These are phyloP conservation scores for Pseudogymnoascus pannorum DNA, from an alignment of 2,329 filamentous ascomycete species.

Conservation along the genomic window DNA sequence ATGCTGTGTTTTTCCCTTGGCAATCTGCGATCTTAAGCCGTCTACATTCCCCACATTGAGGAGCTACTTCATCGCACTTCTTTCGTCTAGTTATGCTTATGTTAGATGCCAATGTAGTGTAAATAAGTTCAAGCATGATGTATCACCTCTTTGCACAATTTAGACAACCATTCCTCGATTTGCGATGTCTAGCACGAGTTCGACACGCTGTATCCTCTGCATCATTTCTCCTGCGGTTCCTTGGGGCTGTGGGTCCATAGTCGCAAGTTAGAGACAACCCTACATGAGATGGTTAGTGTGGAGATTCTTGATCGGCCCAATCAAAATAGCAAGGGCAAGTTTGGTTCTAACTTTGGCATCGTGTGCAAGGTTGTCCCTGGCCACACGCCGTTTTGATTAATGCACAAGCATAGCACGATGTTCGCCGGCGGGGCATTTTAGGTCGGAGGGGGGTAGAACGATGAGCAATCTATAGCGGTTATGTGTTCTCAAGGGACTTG, in stretches of 20 bases:
- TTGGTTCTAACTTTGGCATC: slow-evolving; percentile 3
- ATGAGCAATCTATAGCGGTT: background rate
- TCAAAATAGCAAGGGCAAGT: background rate
- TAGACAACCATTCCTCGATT: slow-evolving; percentile 8
- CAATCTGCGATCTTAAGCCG: slow-evolving; percentile 2
- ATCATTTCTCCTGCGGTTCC: background rate
- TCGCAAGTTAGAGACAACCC: background rate
- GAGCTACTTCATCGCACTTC: slow-evolving; percentile 9
- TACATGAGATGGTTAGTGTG: background rate
- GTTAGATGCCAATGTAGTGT: background rate
- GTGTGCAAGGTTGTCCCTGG: background rate
- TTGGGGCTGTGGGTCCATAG: background rate
- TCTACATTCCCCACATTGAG: slow-evolving; percentile 9
- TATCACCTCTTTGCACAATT: slow-evolving; percentile 1
- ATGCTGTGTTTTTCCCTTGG: background rate
- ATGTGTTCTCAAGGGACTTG: background rate
- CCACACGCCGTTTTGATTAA: slow-evolving; percentile 5
- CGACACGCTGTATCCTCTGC: background rate
- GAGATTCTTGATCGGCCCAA: background rate
- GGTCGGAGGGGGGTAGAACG: background rate
- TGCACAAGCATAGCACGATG: slow-evolving; percentile 5
- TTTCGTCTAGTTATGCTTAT: slow-evolving; percentile 1
- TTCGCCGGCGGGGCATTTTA: slow-evolving; percentile 8
- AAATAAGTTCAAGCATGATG: background rate
- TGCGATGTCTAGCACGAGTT: background rate